Percentiles rank a stretch among this genome's conserved stretches.
phyloP scores from a whole-genome alignment of 2,329 filamentous ascomycete genomes.

The Emericellopsis atlantica region DNA sequence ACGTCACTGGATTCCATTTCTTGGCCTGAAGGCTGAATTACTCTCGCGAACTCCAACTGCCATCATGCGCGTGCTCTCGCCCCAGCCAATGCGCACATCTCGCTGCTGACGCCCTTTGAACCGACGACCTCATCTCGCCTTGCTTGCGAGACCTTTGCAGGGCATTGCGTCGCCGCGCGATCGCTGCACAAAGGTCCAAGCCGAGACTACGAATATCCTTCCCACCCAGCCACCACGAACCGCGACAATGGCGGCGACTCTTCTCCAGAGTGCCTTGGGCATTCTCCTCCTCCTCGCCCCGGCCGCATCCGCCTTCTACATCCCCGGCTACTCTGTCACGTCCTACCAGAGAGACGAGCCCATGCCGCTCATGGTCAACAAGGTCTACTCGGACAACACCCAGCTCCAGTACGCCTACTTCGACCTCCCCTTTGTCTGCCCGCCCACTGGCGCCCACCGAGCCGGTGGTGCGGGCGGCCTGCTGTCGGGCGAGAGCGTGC shows the following conservation, averaged over 20 bases:
- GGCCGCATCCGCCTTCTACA: conserved; percentile 58
- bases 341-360: conserved; percentile 65
- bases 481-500: conserved; percentile 63
- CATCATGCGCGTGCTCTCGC: too few species aligned
- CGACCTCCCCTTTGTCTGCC: conserved; percentile 78
- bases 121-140: too few species aligned
- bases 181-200: too few species aligned
- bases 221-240: background rate
- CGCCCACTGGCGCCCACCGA: conserved; percentile 55
- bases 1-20: too few species aligned
- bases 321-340: conserved; percentile 77
- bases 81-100: too few species aligned
- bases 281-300: conserved; percentile 21
- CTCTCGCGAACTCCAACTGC: too few species aligned
- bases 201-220: too few species aligned
- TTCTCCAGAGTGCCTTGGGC: conserved; percentile 21
- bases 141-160: too few species aligned
- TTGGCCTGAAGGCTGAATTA: too few species aligned
- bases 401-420: conserved; percentile 88
- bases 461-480: conserved; percentile 50
- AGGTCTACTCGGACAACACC: conserved; percentile 80
- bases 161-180: too few species aligned
- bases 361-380: conserved; percentile 81
- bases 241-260: conserved; percentile 11
- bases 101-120: too few species aligned